Conservation (phyloP, 2,329 filamentous ascomycete genomes). For the Lecanosticta acicola region DNA sequence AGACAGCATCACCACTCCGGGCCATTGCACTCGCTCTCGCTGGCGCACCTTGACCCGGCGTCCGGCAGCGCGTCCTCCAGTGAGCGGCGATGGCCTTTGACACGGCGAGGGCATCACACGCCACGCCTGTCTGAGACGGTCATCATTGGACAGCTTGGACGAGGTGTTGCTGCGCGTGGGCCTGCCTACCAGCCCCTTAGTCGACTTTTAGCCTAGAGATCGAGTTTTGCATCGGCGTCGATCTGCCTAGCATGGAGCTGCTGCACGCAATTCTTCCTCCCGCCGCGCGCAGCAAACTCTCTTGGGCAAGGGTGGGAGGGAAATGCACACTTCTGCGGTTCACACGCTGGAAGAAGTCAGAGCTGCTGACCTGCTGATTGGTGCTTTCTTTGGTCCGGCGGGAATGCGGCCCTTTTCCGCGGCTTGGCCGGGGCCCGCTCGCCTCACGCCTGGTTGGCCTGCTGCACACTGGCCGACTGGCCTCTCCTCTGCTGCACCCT, state of each 20-base stretch:
- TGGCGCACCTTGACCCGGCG: background rate
- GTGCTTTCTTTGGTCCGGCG: no score
- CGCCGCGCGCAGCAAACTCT: background rate
- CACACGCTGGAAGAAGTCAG: no score
- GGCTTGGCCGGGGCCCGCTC: background rate
- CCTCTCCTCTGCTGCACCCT: background rate
- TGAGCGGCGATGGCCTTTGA: slow-evolving; percentile 11
- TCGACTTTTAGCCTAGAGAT: no score
- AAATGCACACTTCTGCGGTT: background rate
- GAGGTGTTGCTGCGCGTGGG: slow-evolving; percentile 1
- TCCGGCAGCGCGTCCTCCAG: background rate
- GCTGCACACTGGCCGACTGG: no score
- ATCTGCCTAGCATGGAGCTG: background rate
- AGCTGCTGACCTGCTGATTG: no score
- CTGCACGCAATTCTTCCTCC: slow-evolving; percentile 14
- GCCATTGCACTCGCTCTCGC: slow-evolving; percentile 16
- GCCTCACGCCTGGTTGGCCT: background rate
- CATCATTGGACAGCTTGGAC: slow-evolving; percentile 8
- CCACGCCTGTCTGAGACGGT: slow-evolving; percentile 10
- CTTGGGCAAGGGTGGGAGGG: background rate
- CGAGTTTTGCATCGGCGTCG: slow-evolving; percentile 8
- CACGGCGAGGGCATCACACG: slow-evolving; percentile 12
- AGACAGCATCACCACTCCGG: slow-evolving; percentile 11
- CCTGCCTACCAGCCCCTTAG: no score
- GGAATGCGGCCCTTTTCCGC: slow-evolving; percentile 1